Percentiles rank a stretch among this genome's conserved stretches.
Conservation (phyloP, 1,139 yeast genomes). For the Chernovozyma sophiae-reginae region DNA sequence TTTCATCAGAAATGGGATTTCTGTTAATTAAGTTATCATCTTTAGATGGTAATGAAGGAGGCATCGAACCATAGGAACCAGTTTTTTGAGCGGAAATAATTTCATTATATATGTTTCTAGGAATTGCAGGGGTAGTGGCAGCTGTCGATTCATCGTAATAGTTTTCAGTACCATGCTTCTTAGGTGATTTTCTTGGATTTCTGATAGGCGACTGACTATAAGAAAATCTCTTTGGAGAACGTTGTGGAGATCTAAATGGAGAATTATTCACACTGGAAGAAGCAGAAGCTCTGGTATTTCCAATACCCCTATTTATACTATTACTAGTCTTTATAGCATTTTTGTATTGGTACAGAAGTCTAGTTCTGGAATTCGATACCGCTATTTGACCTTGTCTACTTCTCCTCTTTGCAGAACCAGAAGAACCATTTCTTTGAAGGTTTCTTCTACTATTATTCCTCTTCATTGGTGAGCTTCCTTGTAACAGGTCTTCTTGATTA, state of each 20-base stretch:
- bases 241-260: constrained; percentile 14
- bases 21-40: constrained; percentile 4
- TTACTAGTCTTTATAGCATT: constrained; percentile 23
- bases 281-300: constrained; percentile 18
- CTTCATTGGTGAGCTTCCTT: constrained; percentile 13
- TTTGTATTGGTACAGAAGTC: constrained; percentile 50
- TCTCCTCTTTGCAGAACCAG: constrained; percentile 34
- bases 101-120: constrained; percentile 46
- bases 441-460: constrained; percentile 17
- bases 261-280: constrained; percentile 32
- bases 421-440: constrained; percentile 19
- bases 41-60: constrained; percentile 33
- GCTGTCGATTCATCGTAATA: constrained; percentile 14
- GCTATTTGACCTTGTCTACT: constrained; percentile 50
- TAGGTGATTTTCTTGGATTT: constrained; percentile 16
- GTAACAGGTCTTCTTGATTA: constrained; percentile 35
- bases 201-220: constrained; percentile 20
- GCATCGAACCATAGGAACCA: constrained; percentile 26
- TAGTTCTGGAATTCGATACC: constrained; percentile 53
- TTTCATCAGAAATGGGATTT: constrained; percentile 24
- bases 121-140: constrained; percentile 28
- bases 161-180: constrained; percentile 12
- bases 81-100: constrained; percentile 38
- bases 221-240: constrained; percentile 14
- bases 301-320: constrained; percentile 11